Conservation (phyloP, 2,329 filamentous ascomycete genomes). For the Cercospora brassicicola region DNA sequence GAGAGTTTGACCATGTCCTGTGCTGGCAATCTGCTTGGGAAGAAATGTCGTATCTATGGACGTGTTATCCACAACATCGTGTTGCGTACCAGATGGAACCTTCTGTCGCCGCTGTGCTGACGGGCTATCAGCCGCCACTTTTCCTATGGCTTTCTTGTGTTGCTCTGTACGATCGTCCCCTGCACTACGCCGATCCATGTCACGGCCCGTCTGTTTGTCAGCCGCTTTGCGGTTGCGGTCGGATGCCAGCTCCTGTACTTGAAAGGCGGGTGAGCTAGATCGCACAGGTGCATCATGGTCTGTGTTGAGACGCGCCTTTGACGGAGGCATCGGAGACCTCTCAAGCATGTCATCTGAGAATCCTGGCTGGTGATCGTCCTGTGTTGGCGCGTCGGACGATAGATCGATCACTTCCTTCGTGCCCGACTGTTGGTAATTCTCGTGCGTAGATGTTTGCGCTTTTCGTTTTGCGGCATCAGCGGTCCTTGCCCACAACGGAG, state of each 20-base stretch:
- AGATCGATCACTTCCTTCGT: constrained; percentile 42
- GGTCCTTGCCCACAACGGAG: constrained; percentile 33
- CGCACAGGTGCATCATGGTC: background rate
- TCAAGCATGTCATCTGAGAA: constrained; percentile 33
- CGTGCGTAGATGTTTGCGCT: constrained; percentile 20
- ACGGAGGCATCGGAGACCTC: constrained; percentile 26
- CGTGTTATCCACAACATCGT: background rate
- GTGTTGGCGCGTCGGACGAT: constrained; percentile 22
- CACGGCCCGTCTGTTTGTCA: background rate
- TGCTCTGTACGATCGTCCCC: background rate
- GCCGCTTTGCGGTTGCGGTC: background rate
- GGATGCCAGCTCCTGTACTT: constrained; percentile 18
- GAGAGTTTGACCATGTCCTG: constrained; percentile 35
- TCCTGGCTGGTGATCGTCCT: constrained; percentile 30
- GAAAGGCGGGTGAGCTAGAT: constrained; percentile 41
- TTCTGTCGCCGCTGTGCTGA: background rate
- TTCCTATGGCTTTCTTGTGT: background rate
- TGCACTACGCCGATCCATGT: background rate
- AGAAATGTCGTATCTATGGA: background rate
- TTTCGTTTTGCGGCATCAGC: constrained; percentile 30
- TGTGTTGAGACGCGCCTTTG: background rate
- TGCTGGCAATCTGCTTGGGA: constrained; percentile 9
- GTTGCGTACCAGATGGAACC: background rate
- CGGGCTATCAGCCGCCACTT: background rate
- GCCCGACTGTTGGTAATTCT: constrained; percentile 28